Percentiles rank a stretch among this genome's conserved stretches.
phyloP scores from a whole-genome alignment of 1,284 basidiomycete genomes.

The Moniliophthora roreri region DNA sequence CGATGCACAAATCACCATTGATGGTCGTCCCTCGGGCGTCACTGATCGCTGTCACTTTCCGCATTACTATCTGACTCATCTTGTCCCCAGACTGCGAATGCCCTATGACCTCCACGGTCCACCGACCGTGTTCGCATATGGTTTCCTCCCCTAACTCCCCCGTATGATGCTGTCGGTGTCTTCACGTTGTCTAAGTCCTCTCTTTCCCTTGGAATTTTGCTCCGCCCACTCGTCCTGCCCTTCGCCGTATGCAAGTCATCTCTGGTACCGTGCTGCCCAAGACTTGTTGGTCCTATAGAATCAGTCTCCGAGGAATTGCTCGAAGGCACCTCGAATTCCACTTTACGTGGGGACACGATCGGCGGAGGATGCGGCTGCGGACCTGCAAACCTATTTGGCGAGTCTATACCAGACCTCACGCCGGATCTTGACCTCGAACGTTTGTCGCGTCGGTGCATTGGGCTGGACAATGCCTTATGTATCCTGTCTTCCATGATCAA shows the following conservation, averaged over 20 bases:
- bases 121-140: constrained; percentile 37
- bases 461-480: constrained; percentile 25
- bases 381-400: constrained; percentile 76
- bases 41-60: constrained; percentile 59
- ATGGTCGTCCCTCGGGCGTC: background rate
- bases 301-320: constrained; percentile 37
- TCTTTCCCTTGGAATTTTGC: constrained; percentile 52
- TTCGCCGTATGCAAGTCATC: constrained; percentile 41
- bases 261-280: constrained; percentile 30
- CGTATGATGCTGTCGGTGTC: constrained; percentile 54
- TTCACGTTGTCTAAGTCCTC: constrained; percentile 53
- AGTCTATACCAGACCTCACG: constrained; percentile 65
- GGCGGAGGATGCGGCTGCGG: constrained; percentile 56
- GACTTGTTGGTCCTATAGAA: constrained; percentile 23
- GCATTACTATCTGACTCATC: constrained; percentile 86
- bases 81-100: constrained; percentile 82
- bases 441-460: constrained; percentile 32
- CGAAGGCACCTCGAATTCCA: constrained; percentile 41
- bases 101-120: constrained; percentile 46
- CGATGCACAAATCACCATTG: background rate
- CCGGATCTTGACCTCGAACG: constrained; percentile 47
- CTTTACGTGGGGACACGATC: constrained; percentile 50
- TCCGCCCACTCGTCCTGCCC: constrained; percentile 39
- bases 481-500: constrained; percentile 26
- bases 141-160: constrained; percentile 38